Base-by-base conservation (phyloP, 2,329 filamentous ascomycete genomes). In the Venturiaceae sp. region DNA sequence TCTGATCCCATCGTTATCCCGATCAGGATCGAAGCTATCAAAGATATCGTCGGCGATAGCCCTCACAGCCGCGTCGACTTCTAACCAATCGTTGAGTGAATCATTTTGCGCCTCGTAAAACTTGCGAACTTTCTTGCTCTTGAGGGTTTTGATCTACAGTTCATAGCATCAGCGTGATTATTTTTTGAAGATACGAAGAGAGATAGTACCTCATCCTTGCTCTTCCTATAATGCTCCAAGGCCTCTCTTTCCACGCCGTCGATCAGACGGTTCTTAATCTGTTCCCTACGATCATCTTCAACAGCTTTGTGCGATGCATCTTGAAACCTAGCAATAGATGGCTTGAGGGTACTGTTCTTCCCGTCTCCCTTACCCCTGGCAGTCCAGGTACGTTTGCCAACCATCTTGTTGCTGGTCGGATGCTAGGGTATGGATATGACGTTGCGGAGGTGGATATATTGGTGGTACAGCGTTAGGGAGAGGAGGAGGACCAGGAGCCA, bases 11-110 rank as follows among this genome's bases (percentile, higher is more conserved):
- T 84, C 81, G 32, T 77, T 72, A 61, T 84, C 81, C 1, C 77
- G 71, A 57, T 84, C 82, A 1, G 81, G 81, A 60, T 81, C 75
- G 75, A 84, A 82, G 44, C 75, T 79, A 60, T 84, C 82, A n/a
- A 84, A 71, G 7, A 84, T 77, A 63, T 83, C 80, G 64, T 83
- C 80, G 11, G 81, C 78, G 39, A 83, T 72, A 26, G 76, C 74
- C 61, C 75, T 75, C 46, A 84, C 81, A 6, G 83, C 72, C 36
- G 79, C 76, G 66, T 83, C 81, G 34, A 83, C 79, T 66, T 83
- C 80, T 11, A 81, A 67, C 81, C 80, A 83, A 62, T 82, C 80
- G 61, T 83, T 79, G 11, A 83, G 65, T 1, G 75, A 69, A 9
- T 74, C 69, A 61, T 84, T 84, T 63, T 83, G 80, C 14, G 71